These are phyloP conservation scores for Hymenoscyphus albidus DNA, from an alignment of 2,329 filamentous ascomycete species.

Conservation along the genomic window DNA sequence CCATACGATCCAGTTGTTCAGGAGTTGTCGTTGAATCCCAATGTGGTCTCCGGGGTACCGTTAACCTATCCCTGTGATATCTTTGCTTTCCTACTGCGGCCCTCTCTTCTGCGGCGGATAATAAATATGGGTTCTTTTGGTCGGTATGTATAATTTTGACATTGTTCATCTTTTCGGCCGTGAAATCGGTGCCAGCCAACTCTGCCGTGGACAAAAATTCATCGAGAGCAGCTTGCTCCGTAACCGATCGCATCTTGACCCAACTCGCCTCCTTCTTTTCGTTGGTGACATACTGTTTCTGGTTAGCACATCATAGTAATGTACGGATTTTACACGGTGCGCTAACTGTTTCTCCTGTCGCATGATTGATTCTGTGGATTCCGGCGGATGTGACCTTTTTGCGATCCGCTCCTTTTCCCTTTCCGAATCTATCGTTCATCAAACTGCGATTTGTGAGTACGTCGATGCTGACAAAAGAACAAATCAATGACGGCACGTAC, in stretches of 20 bases:
- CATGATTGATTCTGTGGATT: slow-evolving; percentile 64
- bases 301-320: slow-evolving; percentile 25
- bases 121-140: slow-evolving; percentile 90
- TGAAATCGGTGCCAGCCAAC: slow-evolving; percentile 97
- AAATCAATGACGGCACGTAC: slow-evolving; percentile 11
- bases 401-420: slow-evolving; percentile 79
- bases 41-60: slow-evolving; percentile 81
- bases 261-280: slow-evolving; percentile 86
- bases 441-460: slow-evolving; percentile 49
- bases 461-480: not conserved
- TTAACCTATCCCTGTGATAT: slow-evolving; percentile 72
- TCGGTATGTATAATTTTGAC: slow-evolving; percentile 98
- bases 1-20: slow-evolving; percentile 71
- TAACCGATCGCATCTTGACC: slow-evolving; percentile 99
- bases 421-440: slow-evolving; percentile 98
- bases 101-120: slow-evolving; percentile 81
- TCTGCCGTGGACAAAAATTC: slow-evolving; percentile 96
- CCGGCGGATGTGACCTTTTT: slow-evolving; percentile 62
- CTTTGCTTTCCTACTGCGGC: slow-evolving; percentile 76
- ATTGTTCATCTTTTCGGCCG: slow-evolving; percentile 97
- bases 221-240: slow-evolving; percentile 92
- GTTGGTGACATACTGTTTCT: slow-evolving; percentile 76
- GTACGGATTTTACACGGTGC: not conserved
- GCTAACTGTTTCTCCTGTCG: slow-evolving; percentile 69
- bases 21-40: slow-evolving; percentile 87